These are phyloP conservation scores for Canna indica DNA, from an alignment of 176 grass and related monocot genomes.

Conservation along the genomic window DNA sequence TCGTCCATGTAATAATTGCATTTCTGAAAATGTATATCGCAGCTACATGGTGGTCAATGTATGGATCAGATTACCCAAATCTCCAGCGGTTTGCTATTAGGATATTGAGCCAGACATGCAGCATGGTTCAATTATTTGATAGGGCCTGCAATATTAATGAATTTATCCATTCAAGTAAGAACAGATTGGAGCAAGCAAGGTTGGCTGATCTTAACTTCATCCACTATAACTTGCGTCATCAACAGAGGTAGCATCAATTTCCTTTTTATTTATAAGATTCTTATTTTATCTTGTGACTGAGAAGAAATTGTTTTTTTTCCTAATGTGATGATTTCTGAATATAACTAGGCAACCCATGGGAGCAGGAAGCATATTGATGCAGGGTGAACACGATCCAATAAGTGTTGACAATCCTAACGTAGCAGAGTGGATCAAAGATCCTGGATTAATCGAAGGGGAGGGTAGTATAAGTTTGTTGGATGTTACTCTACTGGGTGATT, in stretches of 20 bases:
- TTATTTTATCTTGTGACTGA: neutral
- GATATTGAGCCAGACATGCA: constrained; percentile 35
- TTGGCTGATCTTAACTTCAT: constrained; percentile 28
- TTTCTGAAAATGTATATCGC: neutral
- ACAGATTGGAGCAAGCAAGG: constrained; percentile 19
- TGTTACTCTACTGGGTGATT: neutral
- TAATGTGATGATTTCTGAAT: constrained; percentile 18
- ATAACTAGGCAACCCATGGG: neutral
- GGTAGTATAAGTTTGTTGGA: neutral
- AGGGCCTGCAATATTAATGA: constrained; percentile 17
- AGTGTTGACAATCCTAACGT: neutral
- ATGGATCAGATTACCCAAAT: constrained; percentile 24
- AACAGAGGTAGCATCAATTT: neutral
- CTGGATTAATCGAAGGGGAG: neutral
- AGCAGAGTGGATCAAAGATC: constrained; percentile 4
- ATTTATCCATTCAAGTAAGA: constrained; percentile 23
- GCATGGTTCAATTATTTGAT: constrained; percentile 17
- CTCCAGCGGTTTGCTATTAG: constrained; percentile 30
- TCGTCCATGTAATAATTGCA: neutral
- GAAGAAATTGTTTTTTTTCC: neutral
- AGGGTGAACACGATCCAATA: neutral
- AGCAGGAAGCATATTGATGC: neutral
- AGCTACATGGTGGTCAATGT: constrained; percentile 41
- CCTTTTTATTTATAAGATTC: neutral
- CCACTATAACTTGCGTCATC: constrained; percentile 9